These are phyloP conservation scores for Saccharum hybrid DNA, from an alignment of 202 grass and related monocot genomes.

Conservation along the genomic window DNA sequence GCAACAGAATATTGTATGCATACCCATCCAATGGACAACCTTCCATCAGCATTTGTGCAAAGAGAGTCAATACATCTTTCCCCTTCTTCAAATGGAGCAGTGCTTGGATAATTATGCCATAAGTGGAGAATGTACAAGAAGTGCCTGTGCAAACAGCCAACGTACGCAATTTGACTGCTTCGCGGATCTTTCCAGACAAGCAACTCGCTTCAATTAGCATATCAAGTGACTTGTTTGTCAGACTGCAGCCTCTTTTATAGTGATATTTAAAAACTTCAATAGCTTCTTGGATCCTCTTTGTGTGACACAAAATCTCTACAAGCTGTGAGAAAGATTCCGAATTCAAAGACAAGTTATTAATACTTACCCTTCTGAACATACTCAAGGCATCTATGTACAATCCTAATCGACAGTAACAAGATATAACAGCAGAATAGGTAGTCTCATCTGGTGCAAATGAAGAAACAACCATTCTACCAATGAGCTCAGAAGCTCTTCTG, in stretches of 20 bases:
- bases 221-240: constrained; percentile 46
- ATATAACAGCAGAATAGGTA: constrained; percentile 60
- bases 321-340: constrained; percentile 58
- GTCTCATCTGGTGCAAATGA: constrained; percentile 49
- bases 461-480: constrained; percentile 64
- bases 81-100: constrained; percentile 52
- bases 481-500: constrained; percentile 57
- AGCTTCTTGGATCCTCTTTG: constrained; percentile 49
- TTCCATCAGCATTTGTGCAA: constrained; percentile 67
- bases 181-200: constrained; percentile 48
- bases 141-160: constrained; percentile 53
- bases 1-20: constrained; percentile 51
- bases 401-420: constrained; percentile 59
- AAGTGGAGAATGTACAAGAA: constrained; percentile 47
- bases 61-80: constrained; percentile 50
- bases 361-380: constrained; percentile 47
- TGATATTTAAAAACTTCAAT: constrained; percentile 58
- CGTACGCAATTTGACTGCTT: constrained; percentile 52
- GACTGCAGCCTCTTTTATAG: constrained; percentile 46
- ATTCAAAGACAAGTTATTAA: constrained; percentile 52
- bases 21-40: constrained; percentile 50
- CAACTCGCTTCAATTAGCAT: constrained; percentile 52
- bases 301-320: constrained; percentile 57
- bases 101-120: constrained; percentile 53
- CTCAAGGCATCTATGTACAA: constrained; percentile 48